These are phyloP conservation scores for Pseudogymnoascus sp. DNA, from an alignment of 2,329 filamentous ascomycete genomes.

Conservation along the genomic window DNA sequence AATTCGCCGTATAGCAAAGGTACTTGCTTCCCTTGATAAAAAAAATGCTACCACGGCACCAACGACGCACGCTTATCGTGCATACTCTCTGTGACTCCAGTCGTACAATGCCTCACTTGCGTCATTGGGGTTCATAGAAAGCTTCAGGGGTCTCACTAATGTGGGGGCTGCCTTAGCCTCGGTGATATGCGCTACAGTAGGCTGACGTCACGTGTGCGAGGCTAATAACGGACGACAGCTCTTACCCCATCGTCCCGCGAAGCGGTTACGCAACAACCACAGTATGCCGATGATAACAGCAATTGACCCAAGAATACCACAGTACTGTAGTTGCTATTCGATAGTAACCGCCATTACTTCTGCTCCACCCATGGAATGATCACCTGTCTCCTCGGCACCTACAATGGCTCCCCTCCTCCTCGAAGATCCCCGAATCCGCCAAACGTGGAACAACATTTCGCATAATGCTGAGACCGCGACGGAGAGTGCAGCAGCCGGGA, in stretches of 20 bases:
- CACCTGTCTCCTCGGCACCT: background rate
- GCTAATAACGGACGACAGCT: slow-evolving; percentile 1
- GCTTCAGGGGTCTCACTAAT: background rate
- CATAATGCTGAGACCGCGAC: slow-evolving; percentile 87
- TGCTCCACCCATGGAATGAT: slow-evolving; percentile 7
- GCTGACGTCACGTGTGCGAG: slow-evolving; percentile 5
- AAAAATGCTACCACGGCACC: background rate
- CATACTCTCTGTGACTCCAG: background rate
- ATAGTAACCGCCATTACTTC: background rate
- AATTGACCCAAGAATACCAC: background rate
- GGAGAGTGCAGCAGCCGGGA: slow-evolving; percentile 80
- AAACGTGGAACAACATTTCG: slow-evolving; percentile 87
- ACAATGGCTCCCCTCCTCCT: slow-evolving; percentile 37
- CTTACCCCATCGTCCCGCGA: background rate
- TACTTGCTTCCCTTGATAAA: background rate
- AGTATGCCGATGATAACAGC: slow-evolving; percentile 7
- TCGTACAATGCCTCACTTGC: slow-evolving; percentile 2
- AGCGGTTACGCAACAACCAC: slow-evolving; percentile 1
- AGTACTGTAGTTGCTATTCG: background rate
- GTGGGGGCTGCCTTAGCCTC: background rate
- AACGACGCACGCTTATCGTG: background rate
- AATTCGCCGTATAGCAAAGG: background rate
- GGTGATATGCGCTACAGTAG: background rate
- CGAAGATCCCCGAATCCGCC: slow-evolving; percentile 80
- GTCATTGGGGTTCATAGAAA: slow-evolving; percentile 5